Evolutionary conservation across 2,329 filamentous ascomycete genomes (phyloP).

Genomic region (Phaeosphaeriaceae sp.): DNA sequence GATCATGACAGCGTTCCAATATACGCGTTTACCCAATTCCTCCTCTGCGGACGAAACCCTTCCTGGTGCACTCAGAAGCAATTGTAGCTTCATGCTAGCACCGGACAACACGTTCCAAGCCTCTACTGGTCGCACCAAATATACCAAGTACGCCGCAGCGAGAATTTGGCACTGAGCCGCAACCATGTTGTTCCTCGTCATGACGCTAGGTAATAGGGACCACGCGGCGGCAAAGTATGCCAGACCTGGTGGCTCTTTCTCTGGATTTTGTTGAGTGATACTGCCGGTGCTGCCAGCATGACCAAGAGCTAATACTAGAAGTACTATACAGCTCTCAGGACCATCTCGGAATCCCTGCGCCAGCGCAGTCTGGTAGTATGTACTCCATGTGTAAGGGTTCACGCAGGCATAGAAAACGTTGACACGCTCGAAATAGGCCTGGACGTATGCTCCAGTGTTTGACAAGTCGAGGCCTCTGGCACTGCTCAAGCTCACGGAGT

Average conservation of each 20-base stretch:
- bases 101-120: conserved; percentile 83
- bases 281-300: conserved; percentile 78
- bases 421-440: conserved; percentile 80
- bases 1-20: conserved; percentile 83
- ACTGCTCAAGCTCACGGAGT: conserved; percentile 68
- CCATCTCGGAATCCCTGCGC: conserved; percentile 79
- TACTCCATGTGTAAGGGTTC: conserved; percentile 80
- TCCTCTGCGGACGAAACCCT: conserved; percentile 73
- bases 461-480: conserved; percentile 74
- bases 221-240: conserved; percentile 83
- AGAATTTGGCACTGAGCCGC: conserved; percentile 82
- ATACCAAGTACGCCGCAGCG: conserved; percentile 82
- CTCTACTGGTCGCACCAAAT: conserved; percentile 80
- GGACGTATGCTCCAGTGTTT: conserved; percentile 76
- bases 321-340: conserved; percentile 81
- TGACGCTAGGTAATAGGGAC: conserved; percentile 77
- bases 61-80: conserved; percentile 76
- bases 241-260: conserved; percentile 76
- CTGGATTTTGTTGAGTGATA: conserved; percentile 73
- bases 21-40: conserved; percentile 78
- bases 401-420: conserved; percentile 89
- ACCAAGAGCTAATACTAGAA: conserved; percentile 78
- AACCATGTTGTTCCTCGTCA: conserved; percentile 79
- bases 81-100: conserved; percentile 80
- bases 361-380: conserved; percentile 76